Conservation (phyloP, 495 filamentous ascomycete species). For the Neurospora sp. region DNA sequence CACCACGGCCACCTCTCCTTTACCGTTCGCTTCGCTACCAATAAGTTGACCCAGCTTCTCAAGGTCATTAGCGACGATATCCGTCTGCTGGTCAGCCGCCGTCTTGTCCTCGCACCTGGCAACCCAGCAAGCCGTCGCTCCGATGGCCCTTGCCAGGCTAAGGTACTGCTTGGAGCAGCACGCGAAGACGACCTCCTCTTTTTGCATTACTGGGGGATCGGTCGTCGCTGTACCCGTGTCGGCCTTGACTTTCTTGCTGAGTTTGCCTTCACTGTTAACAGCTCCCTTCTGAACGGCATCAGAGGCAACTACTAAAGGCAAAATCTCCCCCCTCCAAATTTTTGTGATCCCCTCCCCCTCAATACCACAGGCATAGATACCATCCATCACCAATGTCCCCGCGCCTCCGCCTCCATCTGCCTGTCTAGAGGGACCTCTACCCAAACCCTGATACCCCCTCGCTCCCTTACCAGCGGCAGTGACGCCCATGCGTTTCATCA, state of each 20-base stretch:
- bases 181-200: not conserved
- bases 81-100: not conserved
- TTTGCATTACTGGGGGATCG: not conserved
- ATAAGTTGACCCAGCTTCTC: not conserved
- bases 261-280: not conserved
- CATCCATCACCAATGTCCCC: not conserved
- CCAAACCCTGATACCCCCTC: not conserved
- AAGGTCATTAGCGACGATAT: not conserved
- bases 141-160: not conserved
- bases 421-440: not conserved
- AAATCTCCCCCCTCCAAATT: not conserved
- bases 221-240: not conserved
- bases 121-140: not conserved
- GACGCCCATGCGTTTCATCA: not conserved
- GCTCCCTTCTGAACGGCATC: not conserved
- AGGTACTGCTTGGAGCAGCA: not conserved
- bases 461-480: not conserved
- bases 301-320: not conserved
- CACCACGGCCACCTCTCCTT: not conserved
- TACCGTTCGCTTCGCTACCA: not conserved
- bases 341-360: not conserved
- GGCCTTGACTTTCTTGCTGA: not conserved
- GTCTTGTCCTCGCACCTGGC: not conserved
- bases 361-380: not conserved
- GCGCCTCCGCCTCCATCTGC: not conserved